Conservation (phyloP, 2,329 filamentous ascomycete genomes). For the Trichophyton equinum region DNA sequence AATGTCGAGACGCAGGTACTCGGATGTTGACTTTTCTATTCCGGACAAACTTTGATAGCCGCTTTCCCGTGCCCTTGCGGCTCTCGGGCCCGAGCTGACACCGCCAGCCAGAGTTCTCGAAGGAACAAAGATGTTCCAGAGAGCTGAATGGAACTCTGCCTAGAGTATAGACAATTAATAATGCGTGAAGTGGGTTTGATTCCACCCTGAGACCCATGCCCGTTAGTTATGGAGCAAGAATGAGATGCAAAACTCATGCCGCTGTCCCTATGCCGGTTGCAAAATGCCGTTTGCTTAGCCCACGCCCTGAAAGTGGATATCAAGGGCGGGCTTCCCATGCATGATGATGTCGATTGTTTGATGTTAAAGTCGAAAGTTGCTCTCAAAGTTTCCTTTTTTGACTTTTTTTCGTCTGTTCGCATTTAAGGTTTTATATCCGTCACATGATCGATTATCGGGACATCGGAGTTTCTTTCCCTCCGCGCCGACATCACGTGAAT, state of each 20-base stretch:
- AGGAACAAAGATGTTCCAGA: background rate
- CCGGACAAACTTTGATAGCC: background rate
- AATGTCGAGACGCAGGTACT: background rate
- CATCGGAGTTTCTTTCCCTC: background rate
- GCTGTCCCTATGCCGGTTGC: background rate
- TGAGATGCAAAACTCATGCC: background rate
- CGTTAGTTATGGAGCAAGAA: too few relatives aligned
- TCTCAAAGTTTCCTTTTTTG: background rate
- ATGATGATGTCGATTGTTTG: background rate
- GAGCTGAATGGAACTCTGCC: background rate
- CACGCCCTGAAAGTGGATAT: background rate
- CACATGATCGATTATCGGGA: background rate
- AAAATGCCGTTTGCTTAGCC: background rate
- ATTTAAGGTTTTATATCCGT: background rate
- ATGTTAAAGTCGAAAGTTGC: background rate
- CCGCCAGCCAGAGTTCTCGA: background rate
- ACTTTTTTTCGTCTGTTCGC: background rate
- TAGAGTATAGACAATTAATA: background rate
- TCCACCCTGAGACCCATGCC: background rate
- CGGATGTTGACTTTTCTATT: background rate
- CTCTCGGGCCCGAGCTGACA: background rate
- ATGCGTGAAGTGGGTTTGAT: background rate
- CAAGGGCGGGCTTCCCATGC: background rate
- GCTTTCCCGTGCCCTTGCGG: background rate
- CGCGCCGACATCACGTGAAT: background rate